Conservation (phyloP, 768 basidiomycete genomes). For the Mycena galericulata region DNA sequence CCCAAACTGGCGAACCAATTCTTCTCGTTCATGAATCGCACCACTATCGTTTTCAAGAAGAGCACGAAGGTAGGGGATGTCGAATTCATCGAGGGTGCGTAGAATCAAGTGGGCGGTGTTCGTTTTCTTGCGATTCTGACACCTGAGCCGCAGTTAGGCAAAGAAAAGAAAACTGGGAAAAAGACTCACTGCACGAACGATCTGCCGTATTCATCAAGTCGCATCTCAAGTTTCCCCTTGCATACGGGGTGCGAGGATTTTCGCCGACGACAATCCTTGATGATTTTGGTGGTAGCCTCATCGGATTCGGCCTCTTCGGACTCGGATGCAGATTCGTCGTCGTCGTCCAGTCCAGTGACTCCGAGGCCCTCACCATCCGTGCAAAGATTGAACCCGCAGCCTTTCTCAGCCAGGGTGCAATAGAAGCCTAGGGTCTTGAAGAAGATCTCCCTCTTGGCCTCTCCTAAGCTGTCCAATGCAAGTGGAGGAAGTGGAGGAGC, state of each 20-base stretch:
- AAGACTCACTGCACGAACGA: slow-evolving; percentile 9
- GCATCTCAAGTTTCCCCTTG: slow-evolving; percentile 10
- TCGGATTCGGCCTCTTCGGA: too few species aligned
- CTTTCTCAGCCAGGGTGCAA: slow-evolving; percentile 33
- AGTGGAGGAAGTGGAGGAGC: neutral
- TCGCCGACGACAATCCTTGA: slow-evolving; percentile 4
- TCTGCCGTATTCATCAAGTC: neutral
- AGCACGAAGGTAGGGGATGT: slow-evolving; percentile 38
- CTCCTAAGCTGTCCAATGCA: neutral
- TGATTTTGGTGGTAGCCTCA: neutral
- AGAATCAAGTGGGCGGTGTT: slow-evolving; percentile 36
- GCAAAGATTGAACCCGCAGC: slow-evolving; percentile 31
- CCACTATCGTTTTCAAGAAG: slow-evolving; percentile 29
- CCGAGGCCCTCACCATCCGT: neutral
- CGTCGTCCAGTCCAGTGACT: slow-evolving; percentile 1
- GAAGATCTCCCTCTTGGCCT: slow-evolving; percentile 35
- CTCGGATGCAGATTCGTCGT: neutral
- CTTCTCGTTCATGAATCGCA: neutral
- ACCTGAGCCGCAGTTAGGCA: neutral
- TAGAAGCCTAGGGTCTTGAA: slow-evolving; percentile 38
- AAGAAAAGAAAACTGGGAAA: neutral
- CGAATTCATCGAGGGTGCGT: slow-evolving; percentile 37
- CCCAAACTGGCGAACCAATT: neutral
- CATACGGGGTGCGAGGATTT: neutral
- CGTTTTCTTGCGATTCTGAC: neutral